Percentiles rank a stretch among this genome's conserved stretches.
Conservation (phyloP, 768 basidiomycete genomes). For the Lactarius quietus region DNA sequence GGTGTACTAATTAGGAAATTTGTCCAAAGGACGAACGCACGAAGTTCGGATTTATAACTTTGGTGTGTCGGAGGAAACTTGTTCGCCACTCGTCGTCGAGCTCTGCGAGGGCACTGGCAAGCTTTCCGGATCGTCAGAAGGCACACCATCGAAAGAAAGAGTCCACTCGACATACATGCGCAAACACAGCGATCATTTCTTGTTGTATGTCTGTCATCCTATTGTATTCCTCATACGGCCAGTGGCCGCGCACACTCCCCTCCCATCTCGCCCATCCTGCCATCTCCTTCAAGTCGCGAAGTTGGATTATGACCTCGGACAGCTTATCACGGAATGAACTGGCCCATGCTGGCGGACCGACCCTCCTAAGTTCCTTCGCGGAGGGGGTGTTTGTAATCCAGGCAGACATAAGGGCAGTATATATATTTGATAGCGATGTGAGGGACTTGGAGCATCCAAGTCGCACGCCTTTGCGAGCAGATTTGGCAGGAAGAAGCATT, state of each 20-base stretch:
- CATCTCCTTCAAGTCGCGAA: constrained; percentile 35
- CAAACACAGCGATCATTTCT: constrained; percentile 41
- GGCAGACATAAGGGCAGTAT: constrained; percentile 40
- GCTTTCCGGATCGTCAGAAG: constrained; percentile 28
- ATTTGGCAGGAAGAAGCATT: constrained; percentile 51
- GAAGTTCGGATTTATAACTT: constrained; percentile 53
- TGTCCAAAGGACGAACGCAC: constrained; percentile 33
- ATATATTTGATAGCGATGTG: constrained; percentile 40
- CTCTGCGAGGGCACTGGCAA: constrained; percentile 41
- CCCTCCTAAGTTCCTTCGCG: constrained; percentile 17
- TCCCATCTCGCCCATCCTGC: constrained; percentile 44
- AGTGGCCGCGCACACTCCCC: constrained; percentile 49
- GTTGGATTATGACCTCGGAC: constrained; percentile 34
- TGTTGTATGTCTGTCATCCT: constrained; percentile 39
- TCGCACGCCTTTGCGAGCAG: constrained; percentile 47
- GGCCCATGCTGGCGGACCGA: constrained; percentile 28
- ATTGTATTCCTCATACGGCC: constrained; percentile 48
- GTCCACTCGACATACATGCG: constrained; percentile 33
- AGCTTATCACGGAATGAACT: constrained; percentile 33
- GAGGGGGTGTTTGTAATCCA: constrained; percentile 36
- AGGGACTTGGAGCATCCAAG: constrained; percentile 41
- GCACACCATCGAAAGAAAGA: constrained; percentile 3
- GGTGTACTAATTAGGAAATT: not conserved
- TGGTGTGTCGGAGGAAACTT: constrained; percentile 41
- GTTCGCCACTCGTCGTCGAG: constrained; percentile 42